Base-by-base conservation (phyloP, 1,284 basidiomycete species). In the Ustilago bromivora region DNA sequence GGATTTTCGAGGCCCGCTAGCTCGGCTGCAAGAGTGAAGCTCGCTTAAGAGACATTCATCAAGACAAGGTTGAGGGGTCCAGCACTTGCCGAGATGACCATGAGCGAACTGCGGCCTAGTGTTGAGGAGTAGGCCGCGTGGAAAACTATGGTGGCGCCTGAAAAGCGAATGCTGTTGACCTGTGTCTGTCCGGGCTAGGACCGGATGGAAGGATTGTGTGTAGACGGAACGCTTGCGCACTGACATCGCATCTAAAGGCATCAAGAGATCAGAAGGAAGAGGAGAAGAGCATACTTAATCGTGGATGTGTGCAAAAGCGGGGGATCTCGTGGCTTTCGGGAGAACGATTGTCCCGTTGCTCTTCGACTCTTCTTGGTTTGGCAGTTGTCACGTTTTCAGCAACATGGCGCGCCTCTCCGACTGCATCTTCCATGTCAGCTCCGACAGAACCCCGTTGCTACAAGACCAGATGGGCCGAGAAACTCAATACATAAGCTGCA, bases 331-430 rank as follows among this genome's bases (percentile, higher is more conserved):
- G 49, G 23, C 28, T 28, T 32, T 51, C 28, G 49, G 28, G 31
- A 51, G 49, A 51, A 51, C 49, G 49, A 51, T 51, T 51, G 49
- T 51, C 49, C 49, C 49, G 28, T 51, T 51, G 49, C 23, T 28
- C 23, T 28, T 34, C 32, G 49, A 17, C 28, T 15, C 28, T 12
- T 15, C 12, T 15, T 31, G 49, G 49, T 31, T 51, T 51, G 49
- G 49, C 10, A 32, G 15, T 4, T 51, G 49, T 31, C 49, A 51
- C 49, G 49, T 51, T 28, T 19, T 12, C 23, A 28, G 31, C 49
- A 17, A 32, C 49, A 51, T 28, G 49, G 28, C 3, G 49, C 4
- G 31, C 43, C 43, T 46, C 19, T 46, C n/a, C 43, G 43, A 15
- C n/a, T 46, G 43, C 43, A 46, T 46, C 43, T 19, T 46, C n/a